Conservation (phyloP, 306 rosid genomes). For the Clitoria ternatea region DNA sequence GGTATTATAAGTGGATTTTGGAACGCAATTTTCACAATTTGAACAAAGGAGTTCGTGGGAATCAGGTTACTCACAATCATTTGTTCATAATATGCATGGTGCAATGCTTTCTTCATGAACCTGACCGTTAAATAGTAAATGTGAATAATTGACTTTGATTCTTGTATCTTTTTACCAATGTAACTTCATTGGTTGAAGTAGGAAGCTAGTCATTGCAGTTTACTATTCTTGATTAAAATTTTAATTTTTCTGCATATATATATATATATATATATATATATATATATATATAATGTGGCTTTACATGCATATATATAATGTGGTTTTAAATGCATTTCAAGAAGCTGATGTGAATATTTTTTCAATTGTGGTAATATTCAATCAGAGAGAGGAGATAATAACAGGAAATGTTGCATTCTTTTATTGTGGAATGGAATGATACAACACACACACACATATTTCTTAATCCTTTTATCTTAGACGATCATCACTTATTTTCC, state of each 20-base stretch:
- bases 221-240: neutral
- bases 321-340: neutral
- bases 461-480: neutral
- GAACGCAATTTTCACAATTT: conserved; percentile 97
- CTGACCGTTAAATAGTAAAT: neutral
- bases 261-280: no score
- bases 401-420: neutral
- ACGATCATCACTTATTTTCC: neutral
- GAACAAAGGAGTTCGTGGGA: conserved; percentile 99
- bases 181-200: neutral
- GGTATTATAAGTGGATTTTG: conserved; percentile 99
- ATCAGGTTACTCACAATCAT: conserved; percentile 59
- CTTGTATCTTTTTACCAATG: neutral
- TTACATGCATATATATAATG: no score
- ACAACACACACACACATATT: no score
- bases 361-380: neutral
- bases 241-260: no score
- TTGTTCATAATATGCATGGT: neutral
- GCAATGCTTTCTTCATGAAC: neutral
- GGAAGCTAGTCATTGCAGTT: conserved; percentile 6
- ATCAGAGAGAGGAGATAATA: neutral
- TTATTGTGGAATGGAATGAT: neutral
- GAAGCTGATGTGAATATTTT: neutral
- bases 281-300: no score
- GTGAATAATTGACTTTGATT: neutral